A percentile compares a stretch with the other conserved stretches of the same genome.
Evolutionary conservation across 306 rosid genomes (phyloP).

Genomic region (Sphenostylis stenocarpa): DNA sequence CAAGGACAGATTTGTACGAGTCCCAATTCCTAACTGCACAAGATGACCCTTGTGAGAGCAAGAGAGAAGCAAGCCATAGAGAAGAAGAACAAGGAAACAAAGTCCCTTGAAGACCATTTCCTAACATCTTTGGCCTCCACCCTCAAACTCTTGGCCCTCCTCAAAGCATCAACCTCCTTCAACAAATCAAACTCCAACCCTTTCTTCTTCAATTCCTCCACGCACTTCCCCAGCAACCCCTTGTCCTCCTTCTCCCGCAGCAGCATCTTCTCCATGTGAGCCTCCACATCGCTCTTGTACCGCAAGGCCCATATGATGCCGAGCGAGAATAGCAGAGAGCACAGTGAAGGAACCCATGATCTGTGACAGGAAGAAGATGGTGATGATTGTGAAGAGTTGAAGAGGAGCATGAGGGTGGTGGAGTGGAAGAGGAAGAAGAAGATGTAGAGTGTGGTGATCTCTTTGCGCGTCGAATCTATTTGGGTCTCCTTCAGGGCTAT

Average conservation of each 20-base stretch:
- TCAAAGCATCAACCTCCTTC: conserved; percentile 90
- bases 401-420: conserved; percentile 71
- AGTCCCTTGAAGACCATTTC: conserved; percentile 89
- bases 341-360: conserved; percentile 86
- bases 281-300: conserved; percentile 85
- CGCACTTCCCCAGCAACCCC: conserved; percentile 65
- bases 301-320: conserved; percentile 83
- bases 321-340: conserved; percentile 71
- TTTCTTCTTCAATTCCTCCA: conserved; percentile 81
- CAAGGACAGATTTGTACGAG: neutral
- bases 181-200: conserved; percentile 89
- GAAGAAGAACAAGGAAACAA: conserved; percentile 71
- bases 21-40: conserved; percentile 46
- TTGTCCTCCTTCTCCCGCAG: conserved; percentile 82
- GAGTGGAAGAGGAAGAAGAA: conserved; percentile 98
- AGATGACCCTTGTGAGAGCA: conserved; percentile 64
- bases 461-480: conserved; percentile 68
- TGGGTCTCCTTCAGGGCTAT: conserved; percentile 77
- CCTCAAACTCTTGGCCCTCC: conserved; percentile 86
- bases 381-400: conserved; percentile 45
- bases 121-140: conserved; percentile 64
- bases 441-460: conserved; percentile 75
- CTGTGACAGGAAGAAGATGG: conserved; percentile 68
- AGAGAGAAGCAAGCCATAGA: conserved; percentile 68
- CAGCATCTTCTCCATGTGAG: conserved; percentile 75